Evolutionary conservation across 2,329 filamentous ascomycete species (phyloP).

Genomic region (Nannizziopsis arthrosporioides): DNA sequence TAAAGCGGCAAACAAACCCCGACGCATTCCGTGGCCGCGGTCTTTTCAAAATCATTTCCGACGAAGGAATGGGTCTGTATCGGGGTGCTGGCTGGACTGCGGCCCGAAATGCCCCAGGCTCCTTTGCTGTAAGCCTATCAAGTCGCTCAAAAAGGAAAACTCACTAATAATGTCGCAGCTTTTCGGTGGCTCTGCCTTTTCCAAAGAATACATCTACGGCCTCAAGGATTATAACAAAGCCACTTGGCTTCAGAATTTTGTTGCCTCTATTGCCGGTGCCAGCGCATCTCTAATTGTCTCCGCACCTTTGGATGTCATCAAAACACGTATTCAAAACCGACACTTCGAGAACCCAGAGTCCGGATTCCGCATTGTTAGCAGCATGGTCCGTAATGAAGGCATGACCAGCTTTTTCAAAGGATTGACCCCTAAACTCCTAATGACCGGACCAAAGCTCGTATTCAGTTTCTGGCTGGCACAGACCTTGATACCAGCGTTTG

Average conservation of each 20-base stretch:
- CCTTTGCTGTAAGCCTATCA: slow-evolving; percentile 64
- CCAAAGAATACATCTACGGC: slow-evolving; percentile 89
- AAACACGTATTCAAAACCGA: slow-evolving; percentile 94
- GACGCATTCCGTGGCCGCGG: slow-evolving; percentile 94
- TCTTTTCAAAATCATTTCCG: slow-evolving; percentile 73
- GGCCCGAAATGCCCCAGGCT: slow-evolving; percentile 89
- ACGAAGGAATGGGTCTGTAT: slow-evolving; percentile 93
- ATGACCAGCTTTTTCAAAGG: slow-evolving; percentile 91
- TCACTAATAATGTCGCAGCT: slow-evolving; percentile 45
- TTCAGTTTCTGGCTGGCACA: slow-evolving; percentile 99
- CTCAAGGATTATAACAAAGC: slow-evolving; percentile 93
- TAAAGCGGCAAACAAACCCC: slow-evolving; percentile 98
- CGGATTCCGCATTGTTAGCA: slow-evolving; percentile 79
- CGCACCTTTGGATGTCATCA: slow-evolving; percentile 94
- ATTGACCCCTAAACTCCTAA: slow-evolving; percentile 88
- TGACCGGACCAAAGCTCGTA: slow-evolving; percentile 97
- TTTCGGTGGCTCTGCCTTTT: slow-evolving; percentile 92
- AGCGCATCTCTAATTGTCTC: slow-evolving; percentile 91
- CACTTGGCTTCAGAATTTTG: slow-evolving; percentile 88
- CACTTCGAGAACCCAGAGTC: slow-evolving; percentile 98
- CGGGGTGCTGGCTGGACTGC: slow-evolving; percentile 96
- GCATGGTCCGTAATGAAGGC: slow-evolving; percentile 89
- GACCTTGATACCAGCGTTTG: slow-evolving; percentile 91
- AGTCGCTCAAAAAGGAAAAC: slow-evolving; percentile 16
- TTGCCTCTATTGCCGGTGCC: slow-evolving; percentile 89